A percentile compares a stretch with the other conserved stretches of the same genome.
phyloP scores from a whole-genome alignment of 345 rosid species.

The Populus ilicifolia region DNA sequence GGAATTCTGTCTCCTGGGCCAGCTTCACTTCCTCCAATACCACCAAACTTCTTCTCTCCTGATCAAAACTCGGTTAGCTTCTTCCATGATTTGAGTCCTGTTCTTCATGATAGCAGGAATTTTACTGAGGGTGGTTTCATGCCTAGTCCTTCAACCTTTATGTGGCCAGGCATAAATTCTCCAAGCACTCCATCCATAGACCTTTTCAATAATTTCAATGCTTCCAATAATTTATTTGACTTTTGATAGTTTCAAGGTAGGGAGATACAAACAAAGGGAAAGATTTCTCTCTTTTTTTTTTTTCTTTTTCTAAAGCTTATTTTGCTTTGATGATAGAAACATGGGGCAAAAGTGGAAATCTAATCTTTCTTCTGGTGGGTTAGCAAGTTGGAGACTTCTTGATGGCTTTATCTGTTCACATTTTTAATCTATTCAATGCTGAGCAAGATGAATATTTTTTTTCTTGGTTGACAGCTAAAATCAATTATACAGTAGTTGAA shows the following conservation, averaged over 20 bases:
- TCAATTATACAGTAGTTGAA: too few relatives aligned
- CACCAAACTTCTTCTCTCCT: constrained; percentile 64
- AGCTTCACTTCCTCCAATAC: constrained; percentile 51
- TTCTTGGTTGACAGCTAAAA: too few relatives aligned
- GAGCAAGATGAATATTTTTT: too few relatives aligned
- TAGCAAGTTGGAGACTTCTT: constrained; percentile 26
- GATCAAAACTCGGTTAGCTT: constrained; percentile 48
- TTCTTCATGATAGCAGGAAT: constrained; percentile 41
- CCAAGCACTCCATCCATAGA: constrained; percentile 49
- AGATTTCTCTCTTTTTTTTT: not conserved
- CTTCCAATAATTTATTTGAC: constrained; percentile 44
- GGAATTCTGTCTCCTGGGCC: constrained; percentile 85
- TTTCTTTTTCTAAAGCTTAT: not conserved
- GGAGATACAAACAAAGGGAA: not conserved
- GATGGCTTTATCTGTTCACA: constrained; percentile 14
- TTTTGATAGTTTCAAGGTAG: constrained; percentile 19
- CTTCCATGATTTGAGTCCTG: constrained; percentile 59
- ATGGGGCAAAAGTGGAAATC: constrained; percentile 15
- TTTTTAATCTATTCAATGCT: constrained; percentile 1
- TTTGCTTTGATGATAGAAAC: not conserved
- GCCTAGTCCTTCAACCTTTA: constrained; percentile 52
- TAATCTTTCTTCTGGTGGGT: constrained; percentile 22
- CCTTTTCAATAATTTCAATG: constrained; percentile 46
- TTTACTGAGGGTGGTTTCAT: constrained; percentile 50
- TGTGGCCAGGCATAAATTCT: constrained; percentile 39